These are phyloP conservation scores for Xeromyces bisporus DNA, from an alignment of 495 filamentous ascomycete genomes.

Conservation along the genomic window DNA sequence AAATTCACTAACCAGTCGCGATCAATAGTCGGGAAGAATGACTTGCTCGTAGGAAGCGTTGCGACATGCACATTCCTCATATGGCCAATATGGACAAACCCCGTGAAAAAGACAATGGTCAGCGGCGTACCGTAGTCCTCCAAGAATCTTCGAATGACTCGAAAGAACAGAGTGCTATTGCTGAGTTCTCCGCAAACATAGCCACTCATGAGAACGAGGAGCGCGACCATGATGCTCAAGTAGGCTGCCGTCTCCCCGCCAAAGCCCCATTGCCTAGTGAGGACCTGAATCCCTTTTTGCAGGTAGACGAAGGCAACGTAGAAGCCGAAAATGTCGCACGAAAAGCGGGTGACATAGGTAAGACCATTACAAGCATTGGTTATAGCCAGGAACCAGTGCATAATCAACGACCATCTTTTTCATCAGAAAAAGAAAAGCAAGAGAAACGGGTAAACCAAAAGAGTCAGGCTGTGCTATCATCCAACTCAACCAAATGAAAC, in stretches of 20 bases:
- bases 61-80: slow-evolving; percentile 49
- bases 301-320: slow-evolving; percentile 80
- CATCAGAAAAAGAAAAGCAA: not conserved
- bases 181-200: slow-evolving; percentile 59
- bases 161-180: slow-evolving; percentile 48
- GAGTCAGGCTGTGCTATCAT: slow-evolving; percentile 2
- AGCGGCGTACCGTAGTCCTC: slow-evolving; percentile 76
- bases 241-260: slow-evolving; percentile 47
- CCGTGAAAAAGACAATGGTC: slow-evolving; percentile 74
- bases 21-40: slow-evolving; percentile 69
- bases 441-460: no score
- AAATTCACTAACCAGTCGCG: slow-evolving; percentile 75
- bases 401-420: slow-evolving; percentile 53
- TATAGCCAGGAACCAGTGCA: slow-evolving; percentile 65
- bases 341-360: slow-evolving; percentile 68
- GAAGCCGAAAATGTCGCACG: slow-evolving; percentile 77
- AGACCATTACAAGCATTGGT: slow-evolving; percentile 69
- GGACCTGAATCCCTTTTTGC: slow-evolving; percentile 68
- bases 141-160: slow-evolving; percentile 56
- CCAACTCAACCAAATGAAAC: not conserved
- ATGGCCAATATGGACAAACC: slow-evolving; percentile 70
- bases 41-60: slow-evolving; percentile 50
- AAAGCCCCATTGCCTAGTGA: slow-evolving; percentile 42
- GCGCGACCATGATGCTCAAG: slow-evolving; percentile 53
- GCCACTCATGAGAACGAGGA: slow-evolving; percentile 54